Evolutionary conservation across 352 stramenopile species (phyloP).

Genomic region (Sclerospora graminicola): DNA sequence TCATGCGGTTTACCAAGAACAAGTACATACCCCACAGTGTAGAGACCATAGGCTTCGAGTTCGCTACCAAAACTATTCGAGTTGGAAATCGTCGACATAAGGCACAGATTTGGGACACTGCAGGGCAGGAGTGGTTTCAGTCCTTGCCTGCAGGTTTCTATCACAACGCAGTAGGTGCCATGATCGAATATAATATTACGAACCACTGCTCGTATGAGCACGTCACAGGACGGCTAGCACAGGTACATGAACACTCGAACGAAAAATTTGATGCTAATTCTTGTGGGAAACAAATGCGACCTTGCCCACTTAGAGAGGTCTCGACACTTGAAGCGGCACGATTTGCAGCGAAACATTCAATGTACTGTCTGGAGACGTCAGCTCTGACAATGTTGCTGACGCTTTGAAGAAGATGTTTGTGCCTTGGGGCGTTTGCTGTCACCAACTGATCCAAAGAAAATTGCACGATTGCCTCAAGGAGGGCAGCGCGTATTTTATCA

Average conservation of each 20-base stretch:
- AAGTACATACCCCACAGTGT: constrained; percentile 69
- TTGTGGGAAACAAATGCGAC: constrained; percentile 86
- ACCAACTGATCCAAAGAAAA: constrained; percentile 47
- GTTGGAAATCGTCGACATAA: constrained; percentile 76
- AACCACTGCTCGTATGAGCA: constrained; percentile 79
- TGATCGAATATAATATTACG: constrained; percentile 91
- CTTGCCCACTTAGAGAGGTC: constrained; percentile 66
- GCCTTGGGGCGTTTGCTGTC: constrained; percentile 66
- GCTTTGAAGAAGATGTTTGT: constrained; percentile 86
- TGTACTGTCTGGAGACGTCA: constrained; percentile 85
- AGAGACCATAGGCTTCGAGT: constrained; percentile 84
- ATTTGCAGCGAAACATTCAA: constrained; percentile 67
- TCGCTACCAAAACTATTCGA: constrained; percentile 79
- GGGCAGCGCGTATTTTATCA: constrained; percentile 76
- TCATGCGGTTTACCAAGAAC: constrained; percentile 86
- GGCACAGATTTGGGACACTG: constrained; percentile 86
- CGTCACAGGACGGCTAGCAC: constrained; percentile 60
- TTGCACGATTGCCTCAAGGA: constrained; percentile 50
- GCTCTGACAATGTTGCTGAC: constrained; percentile 81
- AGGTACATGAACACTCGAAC: constrained; percentile 77
- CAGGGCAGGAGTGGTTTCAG: constrained; percentile 86
- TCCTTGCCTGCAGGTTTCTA: constrained; percentile 90
- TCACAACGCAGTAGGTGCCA: constrained; percentile 80
- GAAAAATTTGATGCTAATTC: constrained; percentile 74
- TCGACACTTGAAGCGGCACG: constrained; percentile 79